A percentile compares a stretch with the other conserved stretches of the same genome.
These are phyloP conservation scores for Eleusine indica DNA, from an alignment of 176 grass and related monocot species.

Conservation along the genomic window DNA sequence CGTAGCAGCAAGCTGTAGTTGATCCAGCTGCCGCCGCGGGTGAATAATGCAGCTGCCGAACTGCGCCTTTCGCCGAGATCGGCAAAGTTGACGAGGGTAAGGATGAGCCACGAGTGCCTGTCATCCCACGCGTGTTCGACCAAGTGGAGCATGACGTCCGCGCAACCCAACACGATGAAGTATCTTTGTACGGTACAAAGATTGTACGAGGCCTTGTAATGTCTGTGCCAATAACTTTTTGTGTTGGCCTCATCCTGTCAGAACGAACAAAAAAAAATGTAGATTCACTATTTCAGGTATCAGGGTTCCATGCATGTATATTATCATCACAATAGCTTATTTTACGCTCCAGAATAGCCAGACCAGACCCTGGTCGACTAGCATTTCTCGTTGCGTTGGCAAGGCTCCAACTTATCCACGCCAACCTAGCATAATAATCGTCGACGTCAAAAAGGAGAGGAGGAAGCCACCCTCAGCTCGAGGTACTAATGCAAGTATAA, in stretches of 20 bases:
- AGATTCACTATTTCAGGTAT: background rate
- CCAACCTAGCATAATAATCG: background rate
- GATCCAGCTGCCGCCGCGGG: background rate
- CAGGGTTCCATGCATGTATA: background rate
- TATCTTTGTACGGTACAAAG: background rate
- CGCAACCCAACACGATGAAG: background rate
- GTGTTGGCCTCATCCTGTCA: background rate
- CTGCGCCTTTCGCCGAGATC: background rate
- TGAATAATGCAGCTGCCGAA: slow-evolving; percentile 42
- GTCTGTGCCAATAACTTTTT: background rate
- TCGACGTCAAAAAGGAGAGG: too few relatives aligned
- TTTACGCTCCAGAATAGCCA: too few relatives aligned
- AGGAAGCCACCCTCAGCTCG: background rate
- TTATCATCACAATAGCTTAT: too few relatives aligned
- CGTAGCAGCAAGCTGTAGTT: background rate
- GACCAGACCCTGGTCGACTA: background rate
- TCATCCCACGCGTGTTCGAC: background rate
- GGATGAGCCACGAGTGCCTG: background rate
- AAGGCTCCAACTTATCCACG: background rate
- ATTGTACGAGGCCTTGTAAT: background rate
- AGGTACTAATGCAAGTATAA: background rate
- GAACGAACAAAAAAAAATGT: background rate
- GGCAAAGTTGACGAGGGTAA: background rate
- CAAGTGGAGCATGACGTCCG: slow-evolving; percentile 19
- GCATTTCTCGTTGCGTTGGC: too few relatives aligned